These are phyloP conservation scores for Yamadazyma akitaensis DNA, from an alignment of 805 yeast genomes.

Conservation along the genomic window DNA sequence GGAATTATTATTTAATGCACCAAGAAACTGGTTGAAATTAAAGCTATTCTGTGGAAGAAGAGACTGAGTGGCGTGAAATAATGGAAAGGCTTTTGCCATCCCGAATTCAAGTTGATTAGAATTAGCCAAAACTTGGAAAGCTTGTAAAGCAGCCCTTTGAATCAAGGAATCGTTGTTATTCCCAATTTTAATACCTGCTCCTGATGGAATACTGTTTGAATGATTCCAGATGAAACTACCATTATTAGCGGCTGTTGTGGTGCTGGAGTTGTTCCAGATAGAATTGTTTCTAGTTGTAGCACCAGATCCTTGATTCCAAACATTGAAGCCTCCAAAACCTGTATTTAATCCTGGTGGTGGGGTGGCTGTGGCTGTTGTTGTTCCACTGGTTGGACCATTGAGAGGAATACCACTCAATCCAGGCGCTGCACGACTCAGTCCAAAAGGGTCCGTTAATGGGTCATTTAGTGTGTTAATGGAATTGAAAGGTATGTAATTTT, in stretches of 20 bases:
- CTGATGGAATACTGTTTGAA: not conserved
- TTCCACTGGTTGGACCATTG: not conserved
- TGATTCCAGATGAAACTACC: conserved; percentile 4
- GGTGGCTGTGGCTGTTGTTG: not conserved
- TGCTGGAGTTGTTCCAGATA: conserved; percentile 26
- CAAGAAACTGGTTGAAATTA: conserved; percentile 31
- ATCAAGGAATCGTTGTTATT: conserved; percentile 17
- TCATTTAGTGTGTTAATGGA: conserved; percentile 4
- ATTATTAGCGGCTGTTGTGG: not conserved
- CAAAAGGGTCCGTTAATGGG: conserved; percentile 5
- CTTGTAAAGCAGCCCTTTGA: conserved; percentile 41
- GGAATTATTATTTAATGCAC: conserved; percentile 17
- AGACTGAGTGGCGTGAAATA: conserved; percentile 30
- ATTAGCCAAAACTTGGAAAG: conserved; percentile 33
- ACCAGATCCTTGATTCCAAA: conserved; percentile 4
- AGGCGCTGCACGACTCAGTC: not conserved
- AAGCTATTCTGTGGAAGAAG: conserved; percentile 26
- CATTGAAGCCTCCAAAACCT: conserved; percentile 1
- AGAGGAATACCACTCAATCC: conserved; percentile 3
- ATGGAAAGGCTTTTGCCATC: conserved; percentile 30
- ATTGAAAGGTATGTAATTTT: not conserved
- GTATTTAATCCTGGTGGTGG: conserved; percentile 5
- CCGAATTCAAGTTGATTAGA: conserved; percentile 37
- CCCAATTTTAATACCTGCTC: conserved; percentile 3
- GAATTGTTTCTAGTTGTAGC: conserved; percentile 22